Conservation (phyloP, 352 stramenopile genomes). For the Lagenidium giganteum region DNA sequence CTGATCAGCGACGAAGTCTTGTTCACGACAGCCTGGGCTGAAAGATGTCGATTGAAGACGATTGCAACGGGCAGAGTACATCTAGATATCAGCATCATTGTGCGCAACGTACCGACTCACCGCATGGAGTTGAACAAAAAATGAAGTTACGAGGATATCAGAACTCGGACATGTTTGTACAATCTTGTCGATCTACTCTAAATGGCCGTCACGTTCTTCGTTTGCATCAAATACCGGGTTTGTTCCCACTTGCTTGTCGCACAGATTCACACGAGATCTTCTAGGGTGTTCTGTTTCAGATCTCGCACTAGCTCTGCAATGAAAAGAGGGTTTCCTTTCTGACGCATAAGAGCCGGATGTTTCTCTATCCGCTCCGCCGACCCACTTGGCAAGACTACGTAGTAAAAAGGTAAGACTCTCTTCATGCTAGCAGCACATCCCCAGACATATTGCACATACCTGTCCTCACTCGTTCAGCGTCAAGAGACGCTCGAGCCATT, state of each 20-base stretch:
- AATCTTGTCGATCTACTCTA: too few relatives aligned
- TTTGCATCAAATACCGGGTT: neutral
- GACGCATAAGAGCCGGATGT: constrained; percentile 20
- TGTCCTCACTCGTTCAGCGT: constrained; percentile 25
- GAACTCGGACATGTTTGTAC: neutral
- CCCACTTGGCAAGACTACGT: constrained; percentile 15
- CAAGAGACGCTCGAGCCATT: constrained; percentile 31
- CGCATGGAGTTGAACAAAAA: neutral
- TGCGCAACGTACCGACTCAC: constrained; percentile 35
- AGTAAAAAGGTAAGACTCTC: neutral
- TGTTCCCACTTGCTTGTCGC: neutral
- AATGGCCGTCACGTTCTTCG: neutral
- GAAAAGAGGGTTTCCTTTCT: constrained; percentile 28
- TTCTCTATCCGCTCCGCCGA: constrained; percentile 13
- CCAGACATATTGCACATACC: constrained; percentile 20
- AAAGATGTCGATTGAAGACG: constrained; percentile 56
- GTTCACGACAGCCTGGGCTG: constrained; percentile 46
- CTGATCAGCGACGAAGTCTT: constrained; percentile 53
- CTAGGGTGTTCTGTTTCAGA: constrained; percentile 9
- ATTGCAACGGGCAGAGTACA: constrained; percentile 50
- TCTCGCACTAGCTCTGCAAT: constrained; percentile 12
- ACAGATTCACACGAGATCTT: constrained; percentile 7
- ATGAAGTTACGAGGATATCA: constrained; percentile 12
- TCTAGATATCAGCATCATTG: constrained; percentile 40
- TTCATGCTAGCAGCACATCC: neutral